Percentiles rank a stretch among this genome's conserved stretches.
These are phyloP conservation scores for Colletotrichum lindemuthianum DNA, from an alignment of 2,329 filamentous ascomycete species.

Conservation along the genomic window DNA sequence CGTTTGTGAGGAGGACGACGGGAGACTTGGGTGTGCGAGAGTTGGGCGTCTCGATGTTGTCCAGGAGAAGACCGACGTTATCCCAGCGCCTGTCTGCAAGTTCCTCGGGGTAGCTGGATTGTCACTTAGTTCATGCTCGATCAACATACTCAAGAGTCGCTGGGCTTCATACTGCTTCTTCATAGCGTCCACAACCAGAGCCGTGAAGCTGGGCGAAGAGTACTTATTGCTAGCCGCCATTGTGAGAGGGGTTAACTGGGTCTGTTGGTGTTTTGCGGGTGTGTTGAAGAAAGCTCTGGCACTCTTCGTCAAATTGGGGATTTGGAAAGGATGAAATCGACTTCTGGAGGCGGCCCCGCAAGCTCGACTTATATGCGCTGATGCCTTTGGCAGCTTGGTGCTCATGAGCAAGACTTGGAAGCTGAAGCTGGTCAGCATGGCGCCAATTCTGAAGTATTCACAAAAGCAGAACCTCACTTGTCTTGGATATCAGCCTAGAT, in stretches of 20 bases:
- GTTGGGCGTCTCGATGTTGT: constrained; percentile 50
- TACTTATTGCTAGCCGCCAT: constrained; percentile 31
- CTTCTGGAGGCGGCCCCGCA: constrained; percentile 18
- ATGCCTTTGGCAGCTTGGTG: constrained; percentile 20
- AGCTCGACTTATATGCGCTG: constrained; percentile 32
- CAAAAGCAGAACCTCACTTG: background rate
- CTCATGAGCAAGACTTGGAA: constrained; percentile 13
- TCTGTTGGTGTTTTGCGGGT: background rate
- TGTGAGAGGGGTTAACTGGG: background rate
- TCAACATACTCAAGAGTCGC: background rate
- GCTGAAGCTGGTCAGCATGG: constrained; percentile 18
- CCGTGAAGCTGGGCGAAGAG: constrained; percentile 53
- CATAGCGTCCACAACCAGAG: constrained; percentile 81
- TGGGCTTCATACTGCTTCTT: constrained; percentile 74
- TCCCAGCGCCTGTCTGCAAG: constrained; percentile 93
- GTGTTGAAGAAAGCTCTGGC: background rate
- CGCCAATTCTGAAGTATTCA: background rate
- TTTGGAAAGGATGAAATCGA: background rate
- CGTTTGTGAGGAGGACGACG: constrained; percentile 75
- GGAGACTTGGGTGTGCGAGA: constrained; percentile 42
- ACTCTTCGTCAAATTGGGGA: too few species aligned
- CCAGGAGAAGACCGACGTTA: constrained; percentile 86
- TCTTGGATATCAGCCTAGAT: too few species aligned
- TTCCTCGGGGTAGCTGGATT: constrained; percentile 81
- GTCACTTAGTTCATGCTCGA: constrained; percentile 3